Conservation (phyloP, 2,329 filamentous ascomycete genomes). For the Zymoseptoria ardabiliae region DNA sequence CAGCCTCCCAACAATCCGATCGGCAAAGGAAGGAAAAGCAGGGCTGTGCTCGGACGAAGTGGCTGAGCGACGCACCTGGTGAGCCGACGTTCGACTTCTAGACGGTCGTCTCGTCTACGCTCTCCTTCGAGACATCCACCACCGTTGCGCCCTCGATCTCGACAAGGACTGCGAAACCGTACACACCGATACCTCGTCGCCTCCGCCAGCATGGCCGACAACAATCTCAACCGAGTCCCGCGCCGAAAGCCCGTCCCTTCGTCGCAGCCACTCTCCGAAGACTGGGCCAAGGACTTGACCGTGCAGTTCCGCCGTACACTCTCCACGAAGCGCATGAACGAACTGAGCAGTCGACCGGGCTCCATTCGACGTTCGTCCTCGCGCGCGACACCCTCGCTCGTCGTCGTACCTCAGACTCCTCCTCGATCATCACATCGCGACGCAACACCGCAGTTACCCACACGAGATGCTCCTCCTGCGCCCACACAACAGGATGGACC, state of each 20-base stretch:
- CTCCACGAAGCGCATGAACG: constrained; percentile 78
- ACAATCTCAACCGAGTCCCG: constrained; percentile 21
- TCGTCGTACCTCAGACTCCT: constrained; percentile 17
- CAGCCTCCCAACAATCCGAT: background rate
- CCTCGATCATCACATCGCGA: constrained; percentile 8
- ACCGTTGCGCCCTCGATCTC: background rate
- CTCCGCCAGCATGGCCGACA: constrained; percentile 21
- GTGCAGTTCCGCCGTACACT: constrained; percentile 81
- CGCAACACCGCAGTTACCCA: constrained; percentile 10
- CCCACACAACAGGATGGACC: constrained; percentile 11
- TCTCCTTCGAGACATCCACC: background rate
- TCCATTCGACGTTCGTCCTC: constrained; percentile 46
- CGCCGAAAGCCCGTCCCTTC: constrained; percentile 26
- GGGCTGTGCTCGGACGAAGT: background rate
- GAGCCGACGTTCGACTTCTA: background rate
- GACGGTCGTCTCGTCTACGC: background rate
- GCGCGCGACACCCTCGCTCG: constrained; percentile 41
- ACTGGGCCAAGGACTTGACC: constrained; percentile 71
- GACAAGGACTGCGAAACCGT: background rate
- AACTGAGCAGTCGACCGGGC: constrained; percentile 47
- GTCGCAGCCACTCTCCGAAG: constrained; percentile 40
- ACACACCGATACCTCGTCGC: background rate
- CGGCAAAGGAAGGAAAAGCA: background rate
- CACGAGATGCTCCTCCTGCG: constrained; percentile 24
- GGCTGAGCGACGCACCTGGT: background rate